Conservation (phyloP, 2,329 filamentous ascomycete genomes). For the Biscogniauxia sp. region DNA sequence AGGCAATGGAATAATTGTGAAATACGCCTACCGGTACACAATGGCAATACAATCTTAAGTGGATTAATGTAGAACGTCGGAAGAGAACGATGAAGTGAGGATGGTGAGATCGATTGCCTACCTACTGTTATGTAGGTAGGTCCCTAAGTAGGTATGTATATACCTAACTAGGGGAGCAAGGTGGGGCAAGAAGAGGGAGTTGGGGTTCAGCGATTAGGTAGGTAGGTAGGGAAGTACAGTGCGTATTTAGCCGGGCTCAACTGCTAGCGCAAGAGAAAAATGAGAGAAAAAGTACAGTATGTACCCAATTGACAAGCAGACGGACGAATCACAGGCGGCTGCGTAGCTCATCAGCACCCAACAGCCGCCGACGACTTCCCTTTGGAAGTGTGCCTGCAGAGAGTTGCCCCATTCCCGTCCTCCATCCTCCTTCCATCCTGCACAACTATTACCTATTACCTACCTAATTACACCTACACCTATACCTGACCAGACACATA, state of each 20-base stretch:
- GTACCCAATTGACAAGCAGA: constrained; percentile 1
- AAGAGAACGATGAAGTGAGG: not conserved
- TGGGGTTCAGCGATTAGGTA: too few species aligned
- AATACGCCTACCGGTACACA: not conserved
- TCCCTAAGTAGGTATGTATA: too few species aligned
- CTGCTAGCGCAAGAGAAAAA: too few species aligned
- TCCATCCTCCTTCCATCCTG: constrained; percentile 9
- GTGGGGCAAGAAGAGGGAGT: too few species aligned
- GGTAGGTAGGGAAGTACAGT: not conserved
- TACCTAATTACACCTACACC: not conserved
- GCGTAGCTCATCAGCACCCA: constrained; percentile 31
- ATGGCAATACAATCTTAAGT: not conserved
- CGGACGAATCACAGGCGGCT: constrained; percentile 30
- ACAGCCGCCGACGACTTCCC: constrained; percentile 26
- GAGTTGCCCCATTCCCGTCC: constrained; percentile 8
- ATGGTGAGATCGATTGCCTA: not conserved
- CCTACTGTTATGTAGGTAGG: too few species aligned
- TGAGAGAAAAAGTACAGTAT: not conserved
- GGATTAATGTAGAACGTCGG: not conserved
- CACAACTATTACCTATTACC: constrained; percentile 7
- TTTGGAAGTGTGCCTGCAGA: constrained; percentile 9
- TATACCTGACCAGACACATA: too few species aligned
- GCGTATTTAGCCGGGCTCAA: not conserved
- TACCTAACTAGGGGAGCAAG: not conserved
- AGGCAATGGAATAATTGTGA: not conserved